These are phyloP conservation scores for Kodamaea kaohsiungensis DNA, from an alignment of 805 yeast genomes.

Conservation along the genomic window DNA sequence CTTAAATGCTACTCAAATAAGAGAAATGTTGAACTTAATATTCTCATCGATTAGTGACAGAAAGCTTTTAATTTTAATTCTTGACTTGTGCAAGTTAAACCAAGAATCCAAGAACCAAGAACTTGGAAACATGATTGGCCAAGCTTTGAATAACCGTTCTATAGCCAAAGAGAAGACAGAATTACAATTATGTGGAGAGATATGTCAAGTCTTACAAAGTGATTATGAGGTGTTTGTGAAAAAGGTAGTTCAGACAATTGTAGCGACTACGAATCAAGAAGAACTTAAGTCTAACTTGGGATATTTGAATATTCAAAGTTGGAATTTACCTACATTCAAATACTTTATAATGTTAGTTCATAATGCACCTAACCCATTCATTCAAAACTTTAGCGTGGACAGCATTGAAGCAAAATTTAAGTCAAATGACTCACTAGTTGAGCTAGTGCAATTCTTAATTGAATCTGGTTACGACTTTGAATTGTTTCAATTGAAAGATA, in stretches of 20 bases:
- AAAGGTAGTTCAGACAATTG: constrained; percentile 34
- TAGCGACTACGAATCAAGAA: constrained; percentile 24
- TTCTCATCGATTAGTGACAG: constrained; percentile 9
- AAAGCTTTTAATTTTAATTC: constrained; percentile 7
- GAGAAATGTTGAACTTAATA: constrained; percentile 16
- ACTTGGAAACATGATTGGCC: constrained; percentile 17
- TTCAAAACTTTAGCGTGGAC: constrained; percentile 26
- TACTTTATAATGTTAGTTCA: constrained; percentile 34
- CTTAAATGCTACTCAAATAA: constrained; percentile 13
- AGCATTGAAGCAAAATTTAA: constrained; percentile 21
- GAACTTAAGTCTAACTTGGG: constrained; percentile 25
- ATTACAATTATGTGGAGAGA: constrained; percentile 23
- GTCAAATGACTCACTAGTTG: constrained; percentile 17
- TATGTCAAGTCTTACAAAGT: constrained; percentile 19
- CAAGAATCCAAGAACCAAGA: constrained; percentile 7
- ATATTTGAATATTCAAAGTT: constrained; percentile 21
- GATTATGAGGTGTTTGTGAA: constrained; percentile 33
- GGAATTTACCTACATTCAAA: constrained; percentile 34
- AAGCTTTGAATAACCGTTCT: constrained; percentile 21
- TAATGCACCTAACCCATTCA: constrained; percentile 33
- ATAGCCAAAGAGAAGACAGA: constrained; percentile 14
- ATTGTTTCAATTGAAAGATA: constrained; percentile 19
- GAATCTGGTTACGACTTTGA: constrained; percentile 28
- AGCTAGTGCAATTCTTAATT: constrained; percentile 24
- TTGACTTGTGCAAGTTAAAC: constrained; percentile 10